Conservation (phyloP, 768 basidiomycete species). For the Suillus plorans region DNA sequence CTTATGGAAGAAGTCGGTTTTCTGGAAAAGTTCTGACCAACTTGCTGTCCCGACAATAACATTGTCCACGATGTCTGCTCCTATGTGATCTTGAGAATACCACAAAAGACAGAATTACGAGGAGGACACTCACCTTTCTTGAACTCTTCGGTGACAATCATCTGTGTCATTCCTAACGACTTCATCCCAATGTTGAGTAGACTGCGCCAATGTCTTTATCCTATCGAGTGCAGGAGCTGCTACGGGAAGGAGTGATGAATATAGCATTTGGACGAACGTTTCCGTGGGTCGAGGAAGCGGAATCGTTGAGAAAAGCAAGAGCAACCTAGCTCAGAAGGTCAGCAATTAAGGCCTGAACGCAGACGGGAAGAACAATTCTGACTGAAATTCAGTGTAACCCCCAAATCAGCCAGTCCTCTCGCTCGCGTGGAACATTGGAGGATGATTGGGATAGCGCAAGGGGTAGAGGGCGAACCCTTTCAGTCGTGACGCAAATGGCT, state of each 20-base stretch:
- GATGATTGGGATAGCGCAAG: slow-evolving; percentile 61
- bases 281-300: slow-evolving; percentile 81
- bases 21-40: slow-evolving; percentile 94
- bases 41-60: slow-evolving; percentile 79
- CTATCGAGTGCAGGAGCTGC: no score
- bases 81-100: slow-evolving; percentile 40
- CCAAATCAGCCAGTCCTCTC: slow-evolving; percentile 92
- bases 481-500: slow-evolving; percentile 90
- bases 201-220: no score
- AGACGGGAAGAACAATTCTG: slow-evolving; percentile 29
- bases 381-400: slow-evolving; percentile 90
- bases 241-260: slow-evolving; percentile 90
- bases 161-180: no score
- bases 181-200: no score
- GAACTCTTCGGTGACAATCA: slow-evolving; percentile 95
- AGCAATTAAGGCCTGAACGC: neutral
- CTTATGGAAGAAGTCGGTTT: slow-evolving; percentile 96
- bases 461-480: slow-evolving; percentile 82
- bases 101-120: neutral
- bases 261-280: slow-evolving; percentile 72
- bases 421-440: slow-evolving; percentile 56
- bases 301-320: slow-evolving; percentile 85
- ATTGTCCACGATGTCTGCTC: slow-evolving; percentile 90
- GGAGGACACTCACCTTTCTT: slow-evolving; percentile 63
- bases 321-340: slow-evolving; percentile 59